Evolutionary conservation across 352 stramenopile genomes (phyloP), one percentile per base, ranked within the genome.

Genomic region (Lagenidium giganteum): DNA sequence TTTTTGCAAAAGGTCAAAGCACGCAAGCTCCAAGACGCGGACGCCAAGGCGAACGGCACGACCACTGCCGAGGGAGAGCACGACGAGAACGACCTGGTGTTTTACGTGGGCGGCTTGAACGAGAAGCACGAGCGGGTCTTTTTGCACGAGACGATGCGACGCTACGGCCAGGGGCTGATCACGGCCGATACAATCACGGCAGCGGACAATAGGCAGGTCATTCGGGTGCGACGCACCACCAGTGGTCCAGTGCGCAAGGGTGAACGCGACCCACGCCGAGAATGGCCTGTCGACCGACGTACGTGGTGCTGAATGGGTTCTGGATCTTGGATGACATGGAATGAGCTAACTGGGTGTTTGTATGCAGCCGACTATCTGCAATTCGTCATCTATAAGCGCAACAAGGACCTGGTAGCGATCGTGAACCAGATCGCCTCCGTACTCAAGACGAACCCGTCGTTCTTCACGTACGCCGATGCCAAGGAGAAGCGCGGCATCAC

Each of bases 401-500:
- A 98, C 65, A 89, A 92, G 44, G 95, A 98, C 25, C 98, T 92
- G 16, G 74, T 82, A 25, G 75, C 75, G 8, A 75, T 92, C 35
- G 71, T 93, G 51, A 75, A 77, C 43, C 80, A 93, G 37, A 61
- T 96, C 13, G 74, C 69, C 17, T 75, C 77, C 21, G 62, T 81
- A 43, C 49, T 95, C 30, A 80, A 86, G 37, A 60, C 91, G 14
- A 71, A 68, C 17, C 54, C 64, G 20, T 68, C 74, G 28, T 48
- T 79, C 1, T 93, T 98, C 39, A 84, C 77, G 22, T 98, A 93
- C 64, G 93, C 93, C 17, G 96, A 96, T 22, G 96, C 90, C 54
- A 99, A 99, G 61, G 96, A 99, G 63, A 98, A 98, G 65, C 78
- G 95, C 44, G 96, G 87, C 26, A 84, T 98, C 42, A 98, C 96